phyloP scores from a whole-genome alignment of 2,329 filamentous ascomycete genomes.

The Cercospora beticola region DNA sequence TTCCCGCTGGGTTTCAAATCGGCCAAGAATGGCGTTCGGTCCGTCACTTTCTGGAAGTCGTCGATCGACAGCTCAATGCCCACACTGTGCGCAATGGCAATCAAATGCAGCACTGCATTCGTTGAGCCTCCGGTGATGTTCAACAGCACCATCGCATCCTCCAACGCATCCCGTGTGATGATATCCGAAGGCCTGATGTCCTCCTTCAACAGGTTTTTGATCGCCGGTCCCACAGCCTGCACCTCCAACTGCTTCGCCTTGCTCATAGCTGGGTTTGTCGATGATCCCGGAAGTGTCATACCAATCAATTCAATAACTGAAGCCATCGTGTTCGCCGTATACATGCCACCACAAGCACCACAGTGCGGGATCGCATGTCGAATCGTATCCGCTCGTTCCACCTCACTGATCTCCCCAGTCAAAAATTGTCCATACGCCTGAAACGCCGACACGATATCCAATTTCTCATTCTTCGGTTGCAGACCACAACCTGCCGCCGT shows the following conservation, averaged over 20 bases:
- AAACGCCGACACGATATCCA: constrained; percentile 97
- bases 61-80: constrained; percentile 53
- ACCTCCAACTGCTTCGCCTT: constrained; percentile 54
- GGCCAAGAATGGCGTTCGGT: constrained; percentile 52
- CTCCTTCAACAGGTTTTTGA: constrained; percentile 52
- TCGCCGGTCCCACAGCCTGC: constrained; percentile 50
- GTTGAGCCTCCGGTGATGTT: constrained; percentile 53
- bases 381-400: constrained; percentile 91
- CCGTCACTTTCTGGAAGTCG: constrained; percentile 53
- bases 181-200: constrained; percentile 53
- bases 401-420: constrained; percentile 84
- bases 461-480: constrained; percentile 63
- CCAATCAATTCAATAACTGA: constrained; percentile 54
- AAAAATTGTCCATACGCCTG: constrained; percentile 97
- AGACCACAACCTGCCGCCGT: constrained; percentile 87
- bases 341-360: constrained; percentile 82
- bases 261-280: constrained; percentile 52
- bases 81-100: constrained; percentile 53
- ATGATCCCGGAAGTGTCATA: constrained; percentile 53
- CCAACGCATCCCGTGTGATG: constrained; percentile 50
- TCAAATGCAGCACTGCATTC: constrained; percentile 53
- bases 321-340: constrained; percentile 56
- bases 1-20: constrained; percentile 55
- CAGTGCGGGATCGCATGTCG: constrained; percentile 82
- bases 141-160: constrained; percentile 54